Percentiles rank a stretch among this genome's conserved stretches.
These are phyloP conservation scores for Botrytis galanthina DNA, from an alignment of 2,329 filamentous ascomycete species.

Conservation along the genomic window DNA sequence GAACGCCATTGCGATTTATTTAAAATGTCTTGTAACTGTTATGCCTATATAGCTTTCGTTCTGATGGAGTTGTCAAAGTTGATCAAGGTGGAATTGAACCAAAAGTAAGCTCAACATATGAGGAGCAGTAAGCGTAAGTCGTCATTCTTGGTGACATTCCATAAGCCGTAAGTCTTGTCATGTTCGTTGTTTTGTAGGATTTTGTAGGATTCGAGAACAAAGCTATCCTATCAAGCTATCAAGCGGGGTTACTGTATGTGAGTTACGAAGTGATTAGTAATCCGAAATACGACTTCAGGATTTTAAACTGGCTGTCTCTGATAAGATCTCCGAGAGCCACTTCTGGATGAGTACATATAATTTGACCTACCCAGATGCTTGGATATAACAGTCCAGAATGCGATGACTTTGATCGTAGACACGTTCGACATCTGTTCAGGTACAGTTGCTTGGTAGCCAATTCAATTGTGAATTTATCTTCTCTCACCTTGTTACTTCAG, in stretches of 20 bases:
- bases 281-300: neutral
- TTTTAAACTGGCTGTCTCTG: neutral
- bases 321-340: neutral
- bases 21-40: neutral
- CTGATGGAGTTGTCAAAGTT: neutral
- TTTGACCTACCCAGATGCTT: neutral
- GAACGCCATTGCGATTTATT: slow-evolving; percentile 13
- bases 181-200: neutral
- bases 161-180: neutral
- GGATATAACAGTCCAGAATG: neutral
- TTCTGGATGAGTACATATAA: neutral
- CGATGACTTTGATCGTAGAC: neutral
- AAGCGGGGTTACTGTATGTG: slow-evolving; percentile 1
- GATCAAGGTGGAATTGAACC: neutral
- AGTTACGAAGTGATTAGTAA: slow-evolving; percentile 10
- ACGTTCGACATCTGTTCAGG: neutral
- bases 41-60: neutral
- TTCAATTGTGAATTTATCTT: neutral
- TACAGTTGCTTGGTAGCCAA: neutral
- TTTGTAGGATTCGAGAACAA: neutral
- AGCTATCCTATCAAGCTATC: neutral
- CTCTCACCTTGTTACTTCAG: neutral
- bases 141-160: neutral
- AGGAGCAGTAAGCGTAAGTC: neutral
- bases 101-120: neutral